Conservation (phyloP, 257 asterid genomes). For the Nicotiana attenuata region DNA sequence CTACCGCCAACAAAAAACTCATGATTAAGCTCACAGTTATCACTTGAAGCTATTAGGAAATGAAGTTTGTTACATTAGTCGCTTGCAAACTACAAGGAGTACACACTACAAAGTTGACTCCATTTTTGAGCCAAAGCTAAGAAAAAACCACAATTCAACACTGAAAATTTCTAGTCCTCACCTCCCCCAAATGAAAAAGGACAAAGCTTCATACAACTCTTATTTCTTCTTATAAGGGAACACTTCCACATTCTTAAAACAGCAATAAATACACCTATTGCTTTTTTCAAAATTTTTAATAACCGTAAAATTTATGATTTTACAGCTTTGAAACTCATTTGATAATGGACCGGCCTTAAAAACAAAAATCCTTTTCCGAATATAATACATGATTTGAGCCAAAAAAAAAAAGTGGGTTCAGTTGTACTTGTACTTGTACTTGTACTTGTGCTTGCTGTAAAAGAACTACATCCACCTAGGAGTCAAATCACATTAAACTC, state of each 20-base stretch:
- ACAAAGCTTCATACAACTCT: not conserved
- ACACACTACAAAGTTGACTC: not conserved
- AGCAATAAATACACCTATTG: too few species aligned
- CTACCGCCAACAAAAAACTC: not conserved
- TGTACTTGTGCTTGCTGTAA: not conserved
- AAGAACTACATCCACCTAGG: not conserved
- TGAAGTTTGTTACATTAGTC: not conserved
- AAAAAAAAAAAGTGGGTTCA: too few species aligned
- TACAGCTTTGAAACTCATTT: too few species aligned
- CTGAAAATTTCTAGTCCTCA: not conserved
- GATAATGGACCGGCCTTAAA: too few species aligned
- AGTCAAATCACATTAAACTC: not conserved
- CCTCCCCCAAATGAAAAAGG: not conserved
- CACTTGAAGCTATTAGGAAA: not conserved
- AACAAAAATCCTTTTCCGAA: too few species aligned
- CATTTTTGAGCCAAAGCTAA: not conserved
- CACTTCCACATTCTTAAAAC: too few species aligned
- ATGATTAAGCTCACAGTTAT: not conserved
- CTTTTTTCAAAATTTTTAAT: too few species aligned
- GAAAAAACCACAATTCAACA: not conserved
- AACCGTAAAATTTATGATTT: too few species aligned
- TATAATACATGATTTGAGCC: too few species aligned
- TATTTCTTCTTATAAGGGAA: too few species aligned
- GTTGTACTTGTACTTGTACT: too few species aligned
- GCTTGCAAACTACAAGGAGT: not conserved